Evolutionary conservation across 1,139 yeast species (phyloP).

Genomic region (Candida neerlandica): DNA sequence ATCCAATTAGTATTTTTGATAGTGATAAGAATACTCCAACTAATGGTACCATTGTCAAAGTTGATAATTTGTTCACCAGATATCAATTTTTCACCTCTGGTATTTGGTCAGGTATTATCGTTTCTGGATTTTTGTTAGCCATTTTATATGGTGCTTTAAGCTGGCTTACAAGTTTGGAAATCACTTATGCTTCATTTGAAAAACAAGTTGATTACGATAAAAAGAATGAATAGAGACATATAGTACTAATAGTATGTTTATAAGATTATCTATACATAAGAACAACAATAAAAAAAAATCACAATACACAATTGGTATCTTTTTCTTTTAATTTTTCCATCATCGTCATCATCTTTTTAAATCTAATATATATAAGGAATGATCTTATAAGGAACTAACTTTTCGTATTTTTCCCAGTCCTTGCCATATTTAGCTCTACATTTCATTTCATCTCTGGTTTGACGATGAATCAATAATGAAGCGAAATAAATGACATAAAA

Average conservation of each 20-base stretch:
- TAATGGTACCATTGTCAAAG: slow-evolving; percentile 14
- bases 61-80: slow-evolving; percentile 35
- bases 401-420: slow-evolving; percentile 82
- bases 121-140: slow-evolving; percentile 52
- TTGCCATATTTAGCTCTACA: slow-evolving; percentile 85
- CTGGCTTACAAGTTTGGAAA: slow-evolving; percentile 65
- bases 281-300: neutral
- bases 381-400: slow-evolving; percentile 81
- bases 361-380: slow-evolving; percentile 79
- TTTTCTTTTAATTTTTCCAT: too few species aligned
- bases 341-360: neutral
- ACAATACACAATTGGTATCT: neutral
- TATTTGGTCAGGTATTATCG: slow-evolving; percentile 66
- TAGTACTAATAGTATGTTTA: neutral
- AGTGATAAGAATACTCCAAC: slow-evolving; percentile 10
- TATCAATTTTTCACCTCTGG: slow-evolving; percentile 56
- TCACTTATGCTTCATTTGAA: slow-evolving; percentile 73
- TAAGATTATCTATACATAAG: slow-evolving; percentile 1
- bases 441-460: slow-evolving; percentile 86
- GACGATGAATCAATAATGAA: slow-evolving; percentile 80
- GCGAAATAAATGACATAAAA: slow-evolving; percentile 87
- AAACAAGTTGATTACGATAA: slow-evolving; percentile 65
- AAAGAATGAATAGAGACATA: slow-evolving; percentile 51
- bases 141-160: slow-evolving; percentile 57
- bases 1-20: slow-evolving; percentile 25